Conservation (phyloP, 2,329 filamentous ascomycete species). For the Colletotrichum tabaci region DNA sequence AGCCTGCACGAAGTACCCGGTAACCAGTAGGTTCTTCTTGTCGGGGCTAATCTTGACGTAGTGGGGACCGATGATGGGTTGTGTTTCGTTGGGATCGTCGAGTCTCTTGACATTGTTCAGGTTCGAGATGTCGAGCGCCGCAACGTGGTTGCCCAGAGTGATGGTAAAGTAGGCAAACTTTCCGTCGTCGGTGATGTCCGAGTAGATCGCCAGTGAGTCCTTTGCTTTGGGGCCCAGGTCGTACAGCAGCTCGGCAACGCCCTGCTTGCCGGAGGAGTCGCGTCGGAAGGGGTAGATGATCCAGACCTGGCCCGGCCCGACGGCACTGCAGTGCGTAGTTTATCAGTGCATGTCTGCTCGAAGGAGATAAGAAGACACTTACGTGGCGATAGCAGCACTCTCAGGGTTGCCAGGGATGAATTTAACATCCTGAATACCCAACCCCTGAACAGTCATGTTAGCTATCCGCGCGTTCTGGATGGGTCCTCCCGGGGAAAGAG, state of each 20-base stretch:
- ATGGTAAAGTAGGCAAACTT: conserved; percentile 72
- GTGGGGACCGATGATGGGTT: conserved; percentile 74
- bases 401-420: conserved; percentile 75
- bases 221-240: conserved; percentile 71
- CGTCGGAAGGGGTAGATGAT: conserved; percentile 75
- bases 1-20: conserved; percentile 77
- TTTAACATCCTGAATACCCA: conserved; percentile 76
- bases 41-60: conserved; percentile 76
- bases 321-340: conserved; percentile 56
- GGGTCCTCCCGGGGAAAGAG: background rate
- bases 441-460: conserved; percentile 53
- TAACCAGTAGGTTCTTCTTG: conserved; percentile 75
- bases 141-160: conserved; percentile 74
- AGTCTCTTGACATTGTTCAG: conserved; percentile 73
- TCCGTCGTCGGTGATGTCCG: conserved; percentile 71
- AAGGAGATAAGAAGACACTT: conserved; percentile 41
- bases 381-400: conserved; percentile 69
- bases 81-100: conserved; percentile 70
- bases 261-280: conserved; percentile 68
- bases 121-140: conserved; percentile 73
- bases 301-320: conserved; percentile 73
- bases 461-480: no score
- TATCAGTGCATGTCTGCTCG: background rate
- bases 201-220: conserved; percentile 72
- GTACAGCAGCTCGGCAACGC: conserved; percentile 70